Percentiles rank a stretch among this genome's conserved stretches.
Conservation (phyloP, 2,329 filamentous ascomycete species). For the Alternaria longipes region DNA sequence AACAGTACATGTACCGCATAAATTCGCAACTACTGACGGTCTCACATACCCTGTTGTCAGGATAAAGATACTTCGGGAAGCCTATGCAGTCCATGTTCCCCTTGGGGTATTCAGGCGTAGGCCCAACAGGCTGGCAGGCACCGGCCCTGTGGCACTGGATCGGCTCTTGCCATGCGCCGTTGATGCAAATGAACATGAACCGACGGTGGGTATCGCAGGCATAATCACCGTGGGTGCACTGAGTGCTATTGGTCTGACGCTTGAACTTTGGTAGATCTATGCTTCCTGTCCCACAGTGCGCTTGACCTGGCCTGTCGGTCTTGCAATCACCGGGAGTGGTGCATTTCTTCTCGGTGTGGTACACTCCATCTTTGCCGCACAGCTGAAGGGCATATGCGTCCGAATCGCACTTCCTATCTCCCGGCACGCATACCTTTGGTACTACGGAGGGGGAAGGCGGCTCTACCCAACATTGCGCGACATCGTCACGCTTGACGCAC, state of each 20-base stretch:
- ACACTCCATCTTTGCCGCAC: conserved; percentile 4
- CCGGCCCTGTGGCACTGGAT: not conserved
- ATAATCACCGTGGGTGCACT: not conserved
- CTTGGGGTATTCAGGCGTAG: conserved; percentile 6
- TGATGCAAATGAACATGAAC: not conserved
- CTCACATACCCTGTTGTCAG: not conserved
- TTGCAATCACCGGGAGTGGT: conserved; percentile 10
- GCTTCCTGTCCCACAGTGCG: conserved; percentile 9
- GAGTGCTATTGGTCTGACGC: not conserved
- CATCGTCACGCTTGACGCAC: conserved; percentile 3
- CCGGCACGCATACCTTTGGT: conserved; percentile 1
- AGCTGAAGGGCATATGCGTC: conserved; percentile 5
- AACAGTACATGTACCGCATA: conserved; percentile 1
- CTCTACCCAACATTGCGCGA: not conserved
- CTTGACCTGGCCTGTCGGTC: not conserved
- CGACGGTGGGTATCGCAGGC: not conserved
- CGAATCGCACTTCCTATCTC: conserved; percentile 6
- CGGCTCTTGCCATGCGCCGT: not conserved
- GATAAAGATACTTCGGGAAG: conserved; percentile 1
- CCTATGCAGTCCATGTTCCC: not conserved
- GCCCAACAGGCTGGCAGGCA: not conserved
- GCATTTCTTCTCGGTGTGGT: conserved; percentile 9
- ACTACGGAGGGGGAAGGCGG: not conserved
- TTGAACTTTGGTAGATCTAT: not conserved
- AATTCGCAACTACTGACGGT: conserved; percentile 2